Conservation (phyloP, 2,329 filamentous ascomycete genomes). For the Phyllosticta citriasiana region DNA sequence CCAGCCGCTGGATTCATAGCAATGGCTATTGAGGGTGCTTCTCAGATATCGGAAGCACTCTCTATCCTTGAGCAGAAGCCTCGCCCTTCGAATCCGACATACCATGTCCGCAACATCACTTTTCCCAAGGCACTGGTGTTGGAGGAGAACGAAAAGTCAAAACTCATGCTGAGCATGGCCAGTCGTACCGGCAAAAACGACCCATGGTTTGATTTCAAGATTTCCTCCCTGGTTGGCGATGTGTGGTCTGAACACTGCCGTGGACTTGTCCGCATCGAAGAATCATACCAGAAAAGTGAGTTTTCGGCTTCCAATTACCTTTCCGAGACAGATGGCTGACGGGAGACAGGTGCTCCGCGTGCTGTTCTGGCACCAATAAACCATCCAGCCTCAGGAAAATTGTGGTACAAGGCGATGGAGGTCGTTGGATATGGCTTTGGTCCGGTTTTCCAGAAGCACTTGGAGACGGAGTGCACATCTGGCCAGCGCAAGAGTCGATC, state of each 20-base stretch:
- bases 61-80: slow-evolving; percentile 14
- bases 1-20: background rate
- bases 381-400: slow-evolving; percentile 1
- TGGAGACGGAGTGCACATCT: background rate
- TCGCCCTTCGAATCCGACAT: background rate
- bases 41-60: background rate
- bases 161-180: slow-evolving; percentile 15
- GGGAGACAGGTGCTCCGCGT: no score
- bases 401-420: slow-evolving; percentile 15
- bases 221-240: slow-evolving; percentile 12
- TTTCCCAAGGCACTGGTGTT: slow-evolving; percentile 16
- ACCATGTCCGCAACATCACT: slow-evolving; percentile 16
- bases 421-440: slow-evolving; percentile 8
- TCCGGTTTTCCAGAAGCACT: slow-evolving; percentile 7
- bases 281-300: background rate
- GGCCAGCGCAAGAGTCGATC: slow-evolving; percentile 1
- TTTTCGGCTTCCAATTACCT: background rate
- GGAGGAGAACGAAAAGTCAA: slow-evolving; percentile 16
- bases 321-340: background rate
- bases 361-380: slow-evolving; percentile 4
- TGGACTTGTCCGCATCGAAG: slow-evolving; percentile 14
- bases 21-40: slow-evolving; percentile 4
- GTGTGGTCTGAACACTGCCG: slow-evolving; percentile 16
- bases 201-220: slow-evolving; percentile 15
- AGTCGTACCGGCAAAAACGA: slow-evolving; percentile 6